Conservation (phyloP, 495 filamentous ascomycete species). For the Rhizodiscina lignyota region DNA sequence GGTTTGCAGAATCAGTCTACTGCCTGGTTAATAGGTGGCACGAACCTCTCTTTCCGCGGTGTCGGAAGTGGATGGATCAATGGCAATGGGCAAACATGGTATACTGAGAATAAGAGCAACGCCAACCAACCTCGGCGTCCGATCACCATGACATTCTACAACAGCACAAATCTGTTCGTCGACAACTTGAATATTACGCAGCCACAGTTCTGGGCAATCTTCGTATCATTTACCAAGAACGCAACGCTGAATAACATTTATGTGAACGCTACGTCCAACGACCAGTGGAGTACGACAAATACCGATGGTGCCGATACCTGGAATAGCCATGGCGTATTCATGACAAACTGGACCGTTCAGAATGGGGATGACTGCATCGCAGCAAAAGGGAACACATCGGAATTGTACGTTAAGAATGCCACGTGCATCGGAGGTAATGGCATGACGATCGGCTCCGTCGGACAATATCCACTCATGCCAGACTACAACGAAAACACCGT, state of each 20-base stretch:
- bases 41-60: conserved; percentile 23
- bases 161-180: conserved; percentile 34
- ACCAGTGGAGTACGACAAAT: too few relatives aligned
- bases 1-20: conserved; percentile 33
- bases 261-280: conserved; percentile 27
- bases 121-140: conserved; percentile 34
- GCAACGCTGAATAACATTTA: conserved; percentile 29
- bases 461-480: conserved; percentile 24
- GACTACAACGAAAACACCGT: conserved; percentile 29
- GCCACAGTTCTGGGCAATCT: conserved; percentile 35
- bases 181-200: conserved; percentile 35
- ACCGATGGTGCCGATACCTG: conserved; percentile 8
- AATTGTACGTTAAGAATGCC: conserved; percentile 26
- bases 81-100: conserved; percentile 32
- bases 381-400: conserved; percentile 10
- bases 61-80: conserved; percentile 26
- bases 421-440: conserved; percentile 28
- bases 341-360: conserved; percentile 10
- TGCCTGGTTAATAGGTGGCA: conserved; percentile 28
- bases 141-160: conserved; percentile 47
- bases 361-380: conserved; percentile 15
- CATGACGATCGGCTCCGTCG: conserved; percentile 29
- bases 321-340: conserved; percentile 4
- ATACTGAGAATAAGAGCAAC: too few relatives aligned
- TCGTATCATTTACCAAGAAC: conserved; percentile 42